These are phyloP conservation scores for Abelmoschus esculentus DNA, from an alignment of 345 rosid species.

Conservation along the genomic window DNA sequence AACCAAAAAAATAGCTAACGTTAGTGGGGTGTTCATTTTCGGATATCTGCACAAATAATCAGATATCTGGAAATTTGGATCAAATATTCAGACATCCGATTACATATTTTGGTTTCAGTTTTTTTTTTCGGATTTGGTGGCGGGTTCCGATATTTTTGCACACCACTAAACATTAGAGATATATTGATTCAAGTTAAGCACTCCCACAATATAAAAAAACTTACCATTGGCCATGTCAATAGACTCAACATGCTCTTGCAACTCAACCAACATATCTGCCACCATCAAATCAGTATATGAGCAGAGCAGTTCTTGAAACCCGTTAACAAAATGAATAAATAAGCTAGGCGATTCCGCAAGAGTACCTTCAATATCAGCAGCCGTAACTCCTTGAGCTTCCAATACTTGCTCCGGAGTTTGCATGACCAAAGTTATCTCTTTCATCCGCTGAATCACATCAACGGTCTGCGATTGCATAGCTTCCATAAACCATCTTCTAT, in stretches of 20 bases:
- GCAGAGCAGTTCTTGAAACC: not conserved
- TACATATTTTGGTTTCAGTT: too few species aligned
- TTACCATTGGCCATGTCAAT: constrained; percentile 59
- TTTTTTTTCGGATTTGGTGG: too few species aligned
- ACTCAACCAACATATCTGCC: constrained; percentile 62
- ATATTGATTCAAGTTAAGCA: too few species aligned
- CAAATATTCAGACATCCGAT: too few species aligned
- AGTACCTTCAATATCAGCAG: constrained; percentile 72
- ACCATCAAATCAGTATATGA: not conserved
- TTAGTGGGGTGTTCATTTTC: not conserved
- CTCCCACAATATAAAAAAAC: not conserved
- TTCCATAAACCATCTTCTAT: constrained; percentile 86
- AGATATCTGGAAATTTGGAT: too few species aligned
- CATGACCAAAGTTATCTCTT: constrained; percentile 77
- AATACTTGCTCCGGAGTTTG: constrained; percentile 55
- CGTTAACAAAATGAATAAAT: not conserved
- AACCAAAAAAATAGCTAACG: not conserved
- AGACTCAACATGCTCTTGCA: constrained; percentile 57
- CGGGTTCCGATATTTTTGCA: too few species aligned
- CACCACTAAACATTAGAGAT: too few species aligned
- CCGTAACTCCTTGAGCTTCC: constrained; percentile 71
- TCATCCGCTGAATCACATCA: constrained; percentile 78
- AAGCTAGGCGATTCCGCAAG: not conserved
- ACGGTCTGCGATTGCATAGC: constrained; percentile 78
- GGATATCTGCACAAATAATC: not conserved